Conservation (phyloP, 2,329 filamentous ascomycete genomes). For the Daldinia sp. region DNA sequence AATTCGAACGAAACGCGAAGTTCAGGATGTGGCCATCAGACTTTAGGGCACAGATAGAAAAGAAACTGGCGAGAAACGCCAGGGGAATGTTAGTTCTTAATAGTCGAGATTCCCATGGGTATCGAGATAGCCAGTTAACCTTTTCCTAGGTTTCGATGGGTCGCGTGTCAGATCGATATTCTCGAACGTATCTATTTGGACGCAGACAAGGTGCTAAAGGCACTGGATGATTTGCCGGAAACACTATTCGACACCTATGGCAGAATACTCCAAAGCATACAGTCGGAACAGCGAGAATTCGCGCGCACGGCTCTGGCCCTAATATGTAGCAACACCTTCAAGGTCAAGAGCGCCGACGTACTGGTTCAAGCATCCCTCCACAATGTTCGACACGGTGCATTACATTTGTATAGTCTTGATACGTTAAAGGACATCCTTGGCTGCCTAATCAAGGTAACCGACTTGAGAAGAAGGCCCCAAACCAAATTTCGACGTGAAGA, state of each 20-base stretch:
- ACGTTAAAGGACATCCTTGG: conserved; percentile 42
- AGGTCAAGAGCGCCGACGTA: conserved; percentile 45
- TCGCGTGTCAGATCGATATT: conserved; percentile 47
- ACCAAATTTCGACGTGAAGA: conserved; percentile 32
- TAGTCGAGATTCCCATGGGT: not conserved
- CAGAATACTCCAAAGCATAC: conserved; percentile 45
- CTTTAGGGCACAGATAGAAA: conserved; percentile 38
- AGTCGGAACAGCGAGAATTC: conserved; percentile 36
- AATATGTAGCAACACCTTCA: conserved; percentile 45
- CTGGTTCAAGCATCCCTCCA: conserved; percentile 46
- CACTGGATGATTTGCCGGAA: conserved; percentile 39
- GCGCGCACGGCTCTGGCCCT: conserved; percentile 47
- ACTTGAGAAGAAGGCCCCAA: conserved; percentile 18
- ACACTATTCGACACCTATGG: conserved; percentile 48
- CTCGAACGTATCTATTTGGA: conserved; percentile 38
- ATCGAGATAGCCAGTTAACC: not conserved
- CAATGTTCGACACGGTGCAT: conserved; percentile 39
- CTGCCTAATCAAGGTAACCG: conserved; percentile 44
- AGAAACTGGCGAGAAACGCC: conserved; percentile 38
- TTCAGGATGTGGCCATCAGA: conserved; percentile 21
- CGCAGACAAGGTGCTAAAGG: conserved; percentile 20
- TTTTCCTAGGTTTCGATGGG: conserved; percentile 48
- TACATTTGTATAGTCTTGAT: conserved; percentile 34
- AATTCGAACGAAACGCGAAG: conserved; percentile 27
- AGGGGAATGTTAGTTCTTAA: conserved; percentile 46